Evolutionary conservation across 2,329 filamentous ascomycete species (phyloP), one percentile per base, ranked within the genome.

Genomic region (Colletotrichum aenigma): DNA sequence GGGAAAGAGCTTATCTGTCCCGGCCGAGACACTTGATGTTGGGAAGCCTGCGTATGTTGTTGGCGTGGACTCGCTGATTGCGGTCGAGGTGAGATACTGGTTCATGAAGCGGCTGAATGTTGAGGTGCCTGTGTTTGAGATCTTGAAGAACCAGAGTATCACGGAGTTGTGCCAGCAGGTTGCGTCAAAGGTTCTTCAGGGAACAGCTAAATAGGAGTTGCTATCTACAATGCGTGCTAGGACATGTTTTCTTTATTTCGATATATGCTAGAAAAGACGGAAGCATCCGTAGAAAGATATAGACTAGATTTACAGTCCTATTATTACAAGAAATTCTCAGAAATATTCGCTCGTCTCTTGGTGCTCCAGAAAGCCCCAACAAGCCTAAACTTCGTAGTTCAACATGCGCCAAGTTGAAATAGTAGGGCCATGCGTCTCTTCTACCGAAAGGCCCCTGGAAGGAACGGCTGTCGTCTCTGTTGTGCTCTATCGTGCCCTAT

Each of bases 21-120:
- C 70, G 24, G 36, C 28, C 7, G 70, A 68, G 21, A 72, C 30
- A 3, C 64, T 72, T 9, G 70, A 72, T 16, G 70, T 68, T 6
- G 36, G 64, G 16, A 69, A 69, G 36, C 64, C 70, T 9, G 70
- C 70, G 2, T 68, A 55, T n/a, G 70, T 72, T 13, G 43, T 68
- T n/a, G 70, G 70, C 3, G 64, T 72, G 12, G 70, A 72, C 8
- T 72, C 70, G 5, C 13, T 72, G 30, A 72, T 68, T 36, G 64
- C 70, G 10, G 70, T 72, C 4, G 64, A 72, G 52, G 64, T 43
- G 28, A 28, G 71, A n/a, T 73, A 73, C 7, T 64, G 71, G 66
- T 64, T 73, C 32, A 62, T 62, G 55, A 69, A 62, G 30, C 56
- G 68, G 18, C 21, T 73, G 15, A 28, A n/a, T 18, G 38, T 32